Base-by-base conservation (phyloP, 352 stramenopile genomes). In the Globisporangium apiculatum region DNA sequence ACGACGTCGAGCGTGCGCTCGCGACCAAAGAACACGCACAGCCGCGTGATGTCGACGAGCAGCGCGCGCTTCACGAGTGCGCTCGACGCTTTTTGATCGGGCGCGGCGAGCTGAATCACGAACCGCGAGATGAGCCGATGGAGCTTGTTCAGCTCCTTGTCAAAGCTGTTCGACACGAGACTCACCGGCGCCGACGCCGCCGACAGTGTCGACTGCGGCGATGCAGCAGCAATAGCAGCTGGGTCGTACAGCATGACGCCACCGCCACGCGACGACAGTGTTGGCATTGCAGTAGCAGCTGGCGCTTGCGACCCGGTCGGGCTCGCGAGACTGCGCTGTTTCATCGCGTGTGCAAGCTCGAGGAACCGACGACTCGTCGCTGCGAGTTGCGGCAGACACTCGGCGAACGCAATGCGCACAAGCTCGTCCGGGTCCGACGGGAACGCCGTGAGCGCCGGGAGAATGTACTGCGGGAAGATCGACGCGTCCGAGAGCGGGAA, bases 401-500 rank as follows among this genome's bases (percentile, higher is more conserved):
- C 77, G 3, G 96, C 95, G 68, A 99, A 99, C 3, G 95, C 89
- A 54, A 98, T 91, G 35, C 95, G 79, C 8, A 99, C 96, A 51
- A 98, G 80, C 36, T 98, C 73, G 56, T 94, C 94, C 17, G 84
- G 67, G 74, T 99, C 96, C 8, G 75, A 90, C 35, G 94, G 87
- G 36, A 98, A 83, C 47, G 86, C 73, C 10, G 83, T 82, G 64
- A 98, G 87, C 57, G 83, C 79, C 49, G 94, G 97, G 45, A 99
- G 88, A 24, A 99, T 92, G 68, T 99, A 99, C 71, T 97, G 85
- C 0, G 95, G 92, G 57, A 99, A 99, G 2, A 99, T 87, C 40
- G 94, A 93, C 1, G 95, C 89, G 63, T 99, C 97, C 2, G 95
- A 98, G 8, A 97, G 79, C 5, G 94, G 91, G 60, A 99, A 97